A percentile compares a stretch with the other conserved stretches of the same genome.
These are phyloP conservation scores for Penicillium silybi DNA, from an alignment of 495 filamentous ascomycete species.

Conservation along the genomic window DNA sequence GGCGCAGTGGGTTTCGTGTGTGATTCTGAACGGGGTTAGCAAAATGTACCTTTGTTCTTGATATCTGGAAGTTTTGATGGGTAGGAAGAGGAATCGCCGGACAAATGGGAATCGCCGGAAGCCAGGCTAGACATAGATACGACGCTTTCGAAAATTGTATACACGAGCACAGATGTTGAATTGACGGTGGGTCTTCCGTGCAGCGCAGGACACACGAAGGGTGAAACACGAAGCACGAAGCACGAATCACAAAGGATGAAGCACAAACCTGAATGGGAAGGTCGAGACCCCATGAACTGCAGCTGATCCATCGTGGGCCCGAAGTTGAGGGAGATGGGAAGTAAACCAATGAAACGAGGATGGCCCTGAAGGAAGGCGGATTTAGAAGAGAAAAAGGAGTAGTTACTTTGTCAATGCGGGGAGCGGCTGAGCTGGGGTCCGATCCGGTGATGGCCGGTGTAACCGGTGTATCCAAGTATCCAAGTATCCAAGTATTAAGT, in stretches of 20 bases:
- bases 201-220: constrained; percentile 1
- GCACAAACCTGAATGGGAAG: constrained; percentile 30
- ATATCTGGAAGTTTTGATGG: too few species aligned
- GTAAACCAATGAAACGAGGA: constrained; percentile 15
- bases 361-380: constrained; percentile 7
- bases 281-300: constrained; percentile 18
- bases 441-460: constrained; percentile 22
- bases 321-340: constrained; percentile 13
- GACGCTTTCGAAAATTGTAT: too few species aligned
- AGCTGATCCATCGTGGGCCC: constrained; percentile 30
- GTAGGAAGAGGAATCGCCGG: too few species aligned
- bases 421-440: constrained; percentile 10
- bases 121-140: neutral
- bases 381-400: constrained; percentile 22
- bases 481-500: too few species aligned
- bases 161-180: neutral
- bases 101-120: neutral
- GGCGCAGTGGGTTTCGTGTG: constrained; percentile 11
- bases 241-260: too few species aligned
- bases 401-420: constrained; percentile 22
- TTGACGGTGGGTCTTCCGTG: neutral
- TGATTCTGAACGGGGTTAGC: constrained; percentile 6
- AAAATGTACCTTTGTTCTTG: too few species aligned
- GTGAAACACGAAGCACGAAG: too few species aligned
- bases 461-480: constrained; percentile 9